Evolutionary conservation across 768 basidiomycete species (phyloP), one percentile per base, ranked within the genome.

Genomic region (Hericium coralloides): DNA sequence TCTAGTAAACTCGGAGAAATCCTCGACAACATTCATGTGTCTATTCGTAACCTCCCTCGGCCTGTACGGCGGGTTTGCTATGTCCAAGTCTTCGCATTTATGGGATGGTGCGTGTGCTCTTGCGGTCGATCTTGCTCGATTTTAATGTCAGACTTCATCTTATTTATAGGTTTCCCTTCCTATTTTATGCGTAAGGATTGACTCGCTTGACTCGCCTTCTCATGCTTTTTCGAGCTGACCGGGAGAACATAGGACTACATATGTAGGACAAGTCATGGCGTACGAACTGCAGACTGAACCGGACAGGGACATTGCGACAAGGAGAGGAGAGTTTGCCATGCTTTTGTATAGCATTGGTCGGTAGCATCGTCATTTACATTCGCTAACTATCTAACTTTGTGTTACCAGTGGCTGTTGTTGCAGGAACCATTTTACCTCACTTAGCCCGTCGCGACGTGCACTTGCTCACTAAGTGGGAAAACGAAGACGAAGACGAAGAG

Each of bases 71-170:
- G 90, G 25, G 95, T 98, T 12, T 98, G 95, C 68, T 84, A 87
- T 65, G 94, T 97, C 3, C 95, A 98, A 66, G 71, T 98, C 17
- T 95, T 92, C 67, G 94, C 95, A 2, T 98, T 95, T 68, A 95
- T 95, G 92, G 93, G 92, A 62, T 98, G 95, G 91, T 87, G 63
- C 26, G 82, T 72, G 12, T 47, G 12, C 48, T 50, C 17, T 25
- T 38, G 50, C 47, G 22, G 10, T 26, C 23, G 20, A 6, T 12
- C 43, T 45, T 22, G 7, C 20, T 25, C 26, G 17, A 14, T 23
- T 23, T 4, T 25, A 50, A 12, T 31, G 22, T 25, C n/a, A n/a
- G 17, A 36, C 18, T 10, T 50, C 2, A 17, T 25, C 25, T 56
- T 49, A 23, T 25, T 17, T 31, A 12, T 47, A 88, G 89, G 92